Conservation (phyloP, 257 asterid genomes). For the Mentha longifolia region DNA sequence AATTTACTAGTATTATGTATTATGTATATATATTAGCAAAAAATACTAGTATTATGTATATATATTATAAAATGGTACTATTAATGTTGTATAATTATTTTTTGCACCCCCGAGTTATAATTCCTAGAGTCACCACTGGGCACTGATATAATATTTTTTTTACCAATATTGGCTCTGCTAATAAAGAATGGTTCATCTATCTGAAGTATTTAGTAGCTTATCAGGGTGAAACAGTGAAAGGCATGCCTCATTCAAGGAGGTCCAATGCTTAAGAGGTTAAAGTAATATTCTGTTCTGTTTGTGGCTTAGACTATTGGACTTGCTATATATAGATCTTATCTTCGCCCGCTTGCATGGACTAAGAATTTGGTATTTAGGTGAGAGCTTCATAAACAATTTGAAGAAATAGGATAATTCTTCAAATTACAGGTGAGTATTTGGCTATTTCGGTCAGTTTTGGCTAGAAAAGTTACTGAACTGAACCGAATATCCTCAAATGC, state of each 20-base stretch:
- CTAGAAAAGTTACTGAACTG: no score
- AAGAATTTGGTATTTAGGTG: not conserved
- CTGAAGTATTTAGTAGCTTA: not conserved
- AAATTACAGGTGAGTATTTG: no score
- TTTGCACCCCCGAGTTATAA: no score
- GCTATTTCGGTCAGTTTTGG: no score
- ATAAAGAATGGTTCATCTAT: not conserved
- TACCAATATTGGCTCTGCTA: not conserved
- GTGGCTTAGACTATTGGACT: not conserved
- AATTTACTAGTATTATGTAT: no score
- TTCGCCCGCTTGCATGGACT: not conserved
- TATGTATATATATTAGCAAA: no score
- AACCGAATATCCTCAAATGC: no score
- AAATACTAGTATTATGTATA: no score
- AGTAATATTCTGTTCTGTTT: not conserved
- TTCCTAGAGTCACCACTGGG: no score
- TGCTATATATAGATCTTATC: not conserved
- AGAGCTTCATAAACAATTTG: not conserved
- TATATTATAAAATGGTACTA: no score
- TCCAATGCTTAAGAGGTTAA: not conserved
- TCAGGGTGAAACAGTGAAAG: not conserved
- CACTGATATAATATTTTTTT: slow-evolving; percentile 3
- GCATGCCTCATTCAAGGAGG: not conserved
- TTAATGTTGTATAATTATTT: no score
- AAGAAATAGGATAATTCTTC: not conserved